These are phyloP conservation scores for Byssoonygena ceratinophila DNA, from an alignment of 2,329 filamentous ascomycete genomes.

Conservation along the genomic window DNA sequence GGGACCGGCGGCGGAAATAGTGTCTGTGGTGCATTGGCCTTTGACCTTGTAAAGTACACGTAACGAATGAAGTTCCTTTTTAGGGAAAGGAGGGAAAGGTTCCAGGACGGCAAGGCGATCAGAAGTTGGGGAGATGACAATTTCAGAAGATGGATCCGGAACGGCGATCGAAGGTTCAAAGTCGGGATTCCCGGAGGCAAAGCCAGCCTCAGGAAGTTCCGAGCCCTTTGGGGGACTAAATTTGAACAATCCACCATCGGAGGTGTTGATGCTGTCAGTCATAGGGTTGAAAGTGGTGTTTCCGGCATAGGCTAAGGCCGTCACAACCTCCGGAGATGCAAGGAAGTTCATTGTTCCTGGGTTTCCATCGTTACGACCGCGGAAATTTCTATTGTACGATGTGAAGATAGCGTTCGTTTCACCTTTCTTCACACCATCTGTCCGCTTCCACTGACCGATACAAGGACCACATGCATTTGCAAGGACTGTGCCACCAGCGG, in stretches of 20 bases:
- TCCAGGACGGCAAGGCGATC: constrained; percentile 83
- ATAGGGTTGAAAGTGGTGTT: constrained; percentile 92
- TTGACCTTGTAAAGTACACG: constrained; percentile 91
- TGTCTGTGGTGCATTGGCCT: constrained; percentile 97
- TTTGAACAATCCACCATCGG: constrained; percentile 69
- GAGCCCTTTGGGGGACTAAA: constrained; percentile 63
- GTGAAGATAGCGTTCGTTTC: constrained; percentile 89
- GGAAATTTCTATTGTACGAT: constrained; percentile 98
- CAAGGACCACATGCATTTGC: constrained; percentile 93
- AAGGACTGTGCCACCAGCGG: constrained; percentile 76
- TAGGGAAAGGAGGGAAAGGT: constrained; percentile 76
- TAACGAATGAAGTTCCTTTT: constrained; percentile 61
- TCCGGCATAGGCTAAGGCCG: constrained; percentile 87
- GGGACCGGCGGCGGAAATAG: constrained; percentile 89
- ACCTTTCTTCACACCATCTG: constrained; percentile 73
- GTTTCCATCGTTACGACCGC: constrained; percentile 93
- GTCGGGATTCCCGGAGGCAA: constrained; percentile 63
- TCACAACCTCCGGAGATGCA: constrained; percentile 91
- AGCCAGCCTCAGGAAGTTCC: constrained; percentile 59
- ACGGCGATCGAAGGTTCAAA: constrained; percentile 63
- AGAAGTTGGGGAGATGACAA: constrained; percentile 78
- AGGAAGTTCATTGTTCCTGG: constrained; percentile 97
- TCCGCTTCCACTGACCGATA: constrained; percentile 90
- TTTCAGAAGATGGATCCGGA: constrained; percentile 58
- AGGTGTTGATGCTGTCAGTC: constrained; percentile 70